Evolutionary conservation across 805 yeast genomes (phyloP).

Genomic region (Scheffersomyces coipomensis): DNA sequence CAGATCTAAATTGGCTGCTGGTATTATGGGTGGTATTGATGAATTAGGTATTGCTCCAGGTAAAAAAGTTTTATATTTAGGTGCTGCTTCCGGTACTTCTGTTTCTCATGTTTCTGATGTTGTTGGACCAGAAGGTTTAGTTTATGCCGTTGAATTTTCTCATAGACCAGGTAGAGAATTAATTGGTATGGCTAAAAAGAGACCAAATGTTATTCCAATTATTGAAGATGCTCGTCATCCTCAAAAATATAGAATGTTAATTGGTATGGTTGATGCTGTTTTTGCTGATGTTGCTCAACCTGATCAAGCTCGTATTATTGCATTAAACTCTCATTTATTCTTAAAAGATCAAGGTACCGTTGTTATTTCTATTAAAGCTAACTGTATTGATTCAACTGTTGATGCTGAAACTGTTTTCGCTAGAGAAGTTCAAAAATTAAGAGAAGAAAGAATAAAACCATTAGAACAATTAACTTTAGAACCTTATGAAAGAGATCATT

Average conservation of each 20-base stretch:
- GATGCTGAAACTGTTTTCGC: slow-evolving; percentile 99
- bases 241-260: slow-evolving; percentile 98
- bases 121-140: slow-evolving; percentile 99
- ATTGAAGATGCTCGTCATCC: slow-evolving; percentile 99
- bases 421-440: slow-evolving; percentile 97
- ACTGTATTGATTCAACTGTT: slow-evolving; percentile 99
- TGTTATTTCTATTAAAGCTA: slow-evolving; percentile 97
- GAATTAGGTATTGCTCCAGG: slow-evolving; percentile 98
- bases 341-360: slow-evolving; percentile 98
- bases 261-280: slow-evolving; percentile 98
- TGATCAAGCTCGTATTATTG: slow-evolving; percentile 99
- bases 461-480: slow-evolving; percentile 97
- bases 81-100: slow-evolving; percentile 99
- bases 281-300: slow-evolving; percentile 99
- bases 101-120: slow-evolving; percentile 98
- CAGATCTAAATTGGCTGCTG: slow-evolving; percentile 99
- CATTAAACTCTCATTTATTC: slow-evolving; percentile 96
- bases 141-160: slow-evolving; percentile 98
- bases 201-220: slow-evolving; percentile 98
- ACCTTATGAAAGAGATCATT: slow-evolving; percentile 99
- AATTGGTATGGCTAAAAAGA: slow-evolving; percentile 99
- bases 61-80: slow-evolving; percentile 92
- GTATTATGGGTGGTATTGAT: slow-evolving; percentile 99
- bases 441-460: slow-evolving; percentile 98
- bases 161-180: slow-evolving; percentile 99